phyloP scores from a whole-genome alignment of 2,329 filamentous ascomycete genomes.

The Herpomyces periplanetae region DNA sequence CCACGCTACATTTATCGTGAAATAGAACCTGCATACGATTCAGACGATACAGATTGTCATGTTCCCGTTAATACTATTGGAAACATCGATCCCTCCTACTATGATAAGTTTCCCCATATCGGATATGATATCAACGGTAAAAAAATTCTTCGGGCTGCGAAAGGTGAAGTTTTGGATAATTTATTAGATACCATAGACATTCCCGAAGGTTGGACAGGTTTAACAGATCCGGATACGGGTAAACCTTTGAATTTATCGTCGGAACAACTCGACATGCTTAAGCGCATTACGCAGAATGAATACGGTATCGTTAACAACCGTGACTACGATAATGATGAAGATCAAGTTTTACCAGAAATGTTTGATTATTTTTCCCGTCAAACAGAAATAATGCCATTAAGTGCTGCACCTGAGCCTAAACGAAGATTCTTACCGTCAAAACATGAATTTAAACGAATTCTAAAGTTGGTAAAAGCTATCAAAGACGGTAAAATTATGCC shows the following conservation, averaged over 20 bases:
- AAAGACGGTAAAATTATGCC: constrained; percentile 72
- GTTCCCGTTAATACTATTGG: constrained; percentile 63
- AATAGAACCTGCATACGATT: constrained; percentile 77
- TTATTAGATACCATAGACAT: constrained; percentile 84
- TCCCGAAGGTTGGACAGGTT: constrained; percentile 79
- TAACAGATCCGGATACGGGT: constrained; percentile 72
- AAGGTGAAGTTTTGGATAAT: constrained; percentile 65
- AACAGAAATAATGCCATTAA: constrained; percentile 71
- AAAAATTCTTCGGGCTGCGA: constrained; percentile 80
- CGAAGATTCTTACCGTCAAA: constrained; percentile 80
- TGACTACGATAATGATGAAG: constrained; percentile 66
- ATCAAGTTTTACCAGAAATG: constrained; percentile 17
- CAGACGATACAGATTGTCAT: constrained; percentile 56
- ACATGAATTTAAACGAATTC: constrained; percentile 74
- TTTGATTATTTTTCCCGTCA: constrained; percentile 77
- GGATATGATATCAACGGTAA: constrained; percentile 97
- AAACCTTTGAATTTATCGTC: constrained; percentile 56
- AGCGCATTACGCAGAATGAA: constrained; percentile 58
- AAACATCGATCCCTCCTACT: constrained; percentile 68
- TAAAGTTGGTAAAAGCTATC: constrained; percentile 89
- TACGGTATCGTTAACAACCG: constrained; percentile 50
- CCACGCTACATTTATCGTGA: constrained; percentile 69
- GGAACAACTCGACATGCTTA: constrained; percentile 57
- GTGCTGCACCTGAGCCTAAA: constrained; percentile 77
- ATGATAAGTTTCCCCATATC: constrained; percentile 90